Evolutionary conservation across 805 yeast genomes (phyloP), one percentile per base, ranked within the genome.

Genomic region (Yarrowia bubula): DNA sequence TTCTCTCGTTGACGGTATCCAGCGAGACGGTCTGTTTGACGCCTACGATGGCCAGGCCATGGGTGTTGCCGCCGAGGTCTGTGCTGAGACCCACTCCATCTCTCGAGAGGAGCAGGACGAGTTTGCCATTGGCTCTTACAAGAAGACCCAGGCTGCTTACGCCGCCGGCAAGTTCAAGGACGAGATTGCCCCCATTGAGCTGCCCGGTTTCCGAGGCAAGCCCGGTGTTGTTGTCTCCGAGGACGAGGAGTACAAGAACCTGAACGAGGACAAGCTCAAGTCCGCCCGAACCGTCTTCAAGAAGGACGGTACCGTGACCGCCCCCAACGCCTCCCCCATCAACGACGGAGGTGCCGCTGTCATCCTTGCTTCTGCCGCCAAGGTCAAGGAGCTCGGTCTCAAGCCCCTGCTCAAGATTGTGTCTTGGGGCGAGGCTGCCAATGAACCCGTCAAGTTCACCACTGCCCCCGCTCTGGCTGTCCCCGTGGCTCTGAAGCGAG

Each of bases 361-460:
- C 42, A 81, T 95, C 50, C 83, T 95, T 70, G 95, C 91, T 62
- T 89, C 96, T 66, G 98, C 85, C 75, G 80, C 80, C 68, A 92
- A 92, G 81, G 82, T 92, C 72, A 85, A 86, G 76, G 97, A 92
- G 82, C 84, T 92, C 71, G 88, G 88, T 51, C 80, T 95, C 74
- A 91, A 81, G 75, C 99, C 99, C 69, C 76, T 95, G 68, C 98
- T 97, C 67, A 86, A 86, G 77, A 87, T 95, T 72, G 75, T 84
- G 64, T 96, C 97, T 67, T 93, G 97, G 96, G 99, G 96, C 78
- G 99, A 95, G 76, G 98, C 98, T 73, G 99, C 96, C 66, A 92
- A 91, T 76, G 86, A 86, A 48, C 99, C 99, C 70, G 84, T 88
- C 71, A 96, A 92, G 79, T 95, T 95, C 83, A 93, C 99, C 65